These are phyloP conservation scores for Pestalotiopsis sp. DNA, from an alignment of 2,329 filamentous ascomycete genomes.

Conservation along the genomic window DNA sequence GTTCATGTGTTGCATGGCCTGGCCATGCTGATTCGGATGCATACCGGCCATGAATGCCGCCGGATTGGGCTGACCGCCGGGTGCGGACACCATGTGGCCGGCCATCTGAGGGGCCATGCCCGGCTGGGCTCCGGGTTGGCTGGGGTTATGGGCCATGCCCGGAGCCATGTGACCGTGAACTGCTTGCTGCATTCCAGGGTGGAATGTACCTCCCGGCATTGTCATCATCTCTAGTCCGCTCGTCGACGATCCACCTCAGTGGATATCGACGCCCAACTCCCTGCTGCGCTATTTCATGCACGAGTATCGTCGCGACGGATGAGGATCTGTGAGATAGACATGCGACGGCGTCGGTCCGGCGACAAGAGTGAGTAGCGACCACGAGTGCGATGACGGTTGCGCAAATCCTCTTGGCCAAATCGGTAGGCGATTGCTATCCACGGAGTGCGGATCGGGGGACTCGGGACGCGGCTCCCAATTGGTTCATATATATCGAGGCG, in stretches of 20 bases:
- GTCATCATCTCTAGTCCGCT: constrained; percentile 62
- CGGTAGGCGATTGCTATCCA: not conserved
- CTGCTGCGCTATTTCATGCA: constrained; percentile 47
- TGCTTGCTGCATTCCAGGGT: constrained; percentile 70
- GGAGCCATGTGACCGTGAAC: constrained; percentile 65
- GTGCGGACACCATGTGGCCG: constrained; percentile 71
- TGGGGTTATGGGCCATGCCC: constrained; percentile 67
- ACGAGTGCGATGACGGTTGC: not conserved
- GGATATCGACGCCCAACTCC: constrained; percentile 54
- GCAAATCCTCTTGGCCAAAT: not conserved
- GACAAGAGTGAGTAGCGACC: not conserved
- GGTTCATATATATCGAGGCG: not conserved
- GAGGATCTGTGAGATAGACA: not conserved
- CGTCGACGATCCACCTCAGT: constrained; percentile 57
- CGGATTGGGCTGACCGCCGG: constrained; percentile 71
- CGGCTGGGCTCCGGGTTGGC: constrained; percentile 67
- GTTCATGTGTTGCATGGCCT: constrained; percentile 71
- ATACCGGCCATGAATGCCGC: constrained; percentile 74
- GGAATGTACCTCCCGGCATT: constrained; percentile 66
- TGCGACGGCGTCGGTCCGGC: constrained; percentile 9
- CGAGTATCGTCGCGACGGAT: constrained; percentile 17
- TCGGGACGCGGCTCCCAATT: not conserved
- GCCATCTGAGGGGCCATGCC: constrained; percentile 67
- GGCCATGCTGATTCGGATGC: constrained; percentile 63
- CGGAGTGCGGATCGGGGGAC: not conserved